Base-by-base conservation (phyloP, 768 basidiomycete species). In the Mycena vitilis region DNA sequence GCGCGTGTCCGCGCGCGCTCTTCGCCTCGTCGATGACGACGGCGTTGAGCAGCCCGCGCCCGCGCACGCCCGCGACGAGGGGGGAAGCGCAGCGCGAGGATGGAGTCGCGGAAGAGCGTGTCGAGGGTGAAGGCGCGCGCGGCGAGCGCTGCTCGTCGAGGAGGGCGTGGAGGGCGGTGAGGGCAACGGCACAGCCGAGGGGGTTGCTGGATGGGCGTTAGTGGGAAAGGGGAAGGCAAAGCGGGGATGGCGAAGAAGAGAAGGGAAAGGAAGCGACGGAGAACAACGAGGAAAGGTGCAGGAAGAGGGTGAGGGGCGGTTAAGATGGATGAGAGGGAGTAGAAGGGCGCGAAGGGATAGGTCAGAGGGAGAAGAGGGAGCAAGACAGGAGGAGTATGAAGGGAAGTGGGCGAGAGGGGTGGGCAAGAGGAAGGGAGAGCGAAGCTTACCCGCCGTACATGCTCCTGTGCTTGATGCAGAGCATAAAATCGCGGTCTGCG, bases 101-200 rank as follows among this genome's bases (percentile, higher is more conserved):
- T 78, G 1, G 84, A 85, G 0, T 80, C 71, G 60, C 96, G 90
- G 90, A 99, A 98, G 63, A 88, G 79, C 75, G 91, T 87, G 15
- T 97, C 98, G 1, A 98, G 87, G 1, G 76, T 76, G 75, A 87
- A 85, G 0, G 98, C 95, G 30, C 95, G 90, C n/a, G 89, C 88
- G 0, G 91, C 87, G 57, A 99, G 88, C n/a, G n/a, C 53, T 89
- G 81, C 83, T 99, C 98, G 25, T 95, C 92, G 42, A 91, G 82
- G 49, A 99, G 89, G n/a, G 99, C 97, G 44, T 91, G 85, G 49
- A 99, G 86, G 0, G 98, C 95, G 8, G 96, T 91, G 80, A 95
- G 94, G 40, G 96, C 92, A 8, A 98, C 94, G n/a, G 98, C 98
- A 73, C 95, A 97, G 10, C 93, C 98, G 23, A 99, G 85, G 0